phyloP scores from a whole-genome alignment of 768 basidiomycete genomes.

The Rhodotorula babjevae region DNA sequence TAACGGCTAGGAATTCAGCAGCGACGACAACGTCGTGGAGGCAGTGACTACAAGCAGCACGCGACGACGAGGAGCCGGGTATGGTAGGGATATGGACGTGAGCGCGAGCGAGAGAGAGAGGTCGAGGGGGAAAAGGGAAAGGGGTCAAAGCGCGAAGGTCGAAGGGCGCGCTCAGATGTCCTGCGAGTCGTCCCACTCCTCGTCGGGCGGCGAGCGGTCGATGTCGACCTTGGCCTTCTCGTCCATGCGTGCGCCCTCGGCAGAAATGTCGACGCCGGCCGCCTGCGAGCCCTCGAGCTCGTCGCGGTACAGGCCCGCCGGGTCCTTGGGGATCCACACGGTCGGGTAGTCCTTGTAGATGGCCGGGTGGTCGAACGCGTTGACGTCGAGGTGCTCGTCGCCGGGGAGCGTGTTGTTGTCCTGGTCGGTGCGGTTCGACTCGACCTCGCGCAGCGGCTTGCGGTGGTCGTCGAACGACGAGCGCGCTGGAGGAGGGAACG shows the following conservation, averaged over 20 bases:
- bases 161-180: not conserved
- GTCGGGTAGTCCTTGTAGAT: conserved; percentile 59
- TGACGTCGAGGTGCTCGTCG: conserved; percentile 44
- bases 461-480: conserved; percentile 31
- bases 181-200: conserved; percentile 53
- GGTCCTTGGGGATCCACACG: conserved; percentile 84
- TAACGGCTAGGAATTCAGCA: too few relatives aligned
- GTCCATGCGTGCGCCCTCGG: conserved; percentile 52
- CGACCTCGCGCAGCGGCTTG: conserved; percentile 14
- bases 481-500: conserved; percentile 28
- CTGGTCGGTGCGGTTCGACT: conserved; percentile 39
- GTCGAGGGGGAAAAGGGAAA: not conserved
- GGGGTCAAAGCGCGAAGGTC: not conserved
- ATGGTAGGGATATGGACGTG: too few relatives aligned
- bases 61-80: too few relatives aligned
- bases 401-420: conserved; percentile 31
- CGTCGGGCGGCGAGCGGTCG: conserved; percentile 45
- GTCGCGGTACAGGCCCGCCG: conserved; percentile 56
- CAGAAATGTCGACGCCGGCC: conserved; percentile 38
- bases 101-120: too few relatives aligned
- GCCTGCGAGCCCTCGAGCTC: conserved; percentile 60
- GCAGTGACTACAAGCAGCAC: too few relatives aligned
- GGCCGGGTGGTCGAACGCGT: conserved; percentile 79
- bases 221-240: conserved; percentile 61
- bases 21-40: too few relatives aligned